These are phyloP conservation scores for Diophrys sp. DNA, from an alignment of 73 alveolate species.

Conservation along the genomic window DNA sequence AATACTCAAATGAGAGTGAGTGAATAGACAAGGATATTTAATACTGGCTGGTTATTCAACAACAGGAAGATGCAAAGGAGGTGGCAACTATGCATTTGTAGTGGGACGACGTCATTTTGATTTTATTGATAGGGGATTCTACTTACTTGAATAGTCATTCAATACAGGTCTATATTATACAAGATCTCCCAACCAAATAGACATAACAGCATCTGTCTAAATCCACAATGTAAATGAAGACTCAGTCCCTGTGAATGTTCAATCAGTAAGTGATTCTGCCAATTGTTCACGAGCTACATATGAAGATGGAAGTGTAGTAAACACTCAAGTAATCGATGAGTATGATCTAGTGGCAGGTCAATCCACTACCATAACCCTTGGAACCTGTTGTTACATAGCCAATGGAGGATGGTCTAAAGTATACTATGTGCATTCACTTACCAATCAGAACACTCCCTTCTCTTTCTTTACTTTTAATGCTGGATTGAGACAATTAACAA, in stretches of 20 bases:
- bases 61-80: neutral
- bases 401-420: neutral
- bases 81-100: neutral
- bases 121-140: too few species aligned
- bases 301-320: neutral
- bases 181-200: neutral
- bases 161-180: neutral
- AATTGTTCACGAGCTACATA: neutral
- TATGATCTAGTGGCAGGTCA: neutral
- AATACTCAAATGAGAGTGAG: too few species aligned
- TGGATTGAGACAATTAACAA: neutral
- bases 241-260: neutral
- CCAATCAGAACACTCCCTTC: neutral
- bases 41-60: neutral
- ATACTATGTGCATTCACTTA: too few species aligned
- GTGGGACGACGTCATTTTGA: neutral
- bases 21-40: too few species aligned
- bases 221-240: neutral
- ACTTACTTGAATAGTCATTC: neutral
- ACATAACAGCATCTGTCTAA: neutral
- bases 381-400: neutral
- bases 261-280: neutral
- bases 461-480: neutral
- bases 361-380: too few species aligned
- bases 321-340: neutral